Evolutionary conservation across 306 rosid species (phyloP).

Genomic region (Malus sieversii): DNA sequence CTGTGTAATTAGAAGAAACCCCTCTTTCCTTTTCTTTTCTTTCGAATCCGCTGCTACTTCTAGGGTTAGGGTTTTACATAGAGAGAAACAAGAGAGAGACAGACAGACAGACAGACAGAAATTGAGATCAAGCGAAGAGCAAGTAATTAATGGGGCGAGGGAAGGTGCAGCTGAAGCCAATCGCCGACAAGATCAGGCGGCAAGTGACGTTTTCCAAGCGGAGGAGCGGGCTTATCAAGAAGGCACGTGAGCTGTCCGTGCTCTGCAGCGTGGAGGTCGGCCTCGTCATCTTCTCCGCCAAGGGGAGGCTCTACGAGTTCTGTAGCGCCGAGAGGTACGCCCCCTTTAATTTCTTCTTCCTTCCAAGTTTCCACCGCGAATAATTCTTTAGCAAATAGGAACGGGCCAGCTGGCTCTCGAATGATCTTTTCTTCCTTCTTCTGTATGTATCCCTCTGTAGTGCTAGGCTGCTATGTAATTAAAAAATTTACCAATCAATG

Average conservation of each 20-base stretch:
- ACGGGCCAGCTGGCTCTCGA: not conserved
- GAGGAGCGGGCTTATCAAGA: conserved; percentile 21
- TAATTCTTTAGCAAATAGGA: not conserved
- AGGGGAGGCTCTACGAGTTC: conserved; percentile 26
- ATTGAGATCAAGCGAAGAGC: not conserved
- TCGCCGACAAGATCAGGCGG: conserved; percentile 29
- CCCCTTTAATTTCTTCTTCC: not conserved
- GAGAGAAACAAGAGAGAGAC: not conserved
- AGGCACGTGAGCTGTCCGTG: conserved; percentile 23
- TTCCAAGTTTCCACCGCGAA: not conserved
- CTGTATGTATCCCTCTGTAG: not conserved
- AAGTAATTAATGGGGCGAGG: conserved; percentile 15
- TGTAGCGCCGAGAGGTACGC: conserved; percentile 21
- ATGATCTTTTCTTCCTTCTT: not conserved
- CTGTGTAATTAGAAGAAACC: not conserved
- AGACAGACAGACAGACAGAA: not conserved
- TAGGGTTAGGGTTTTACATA: not conserved
- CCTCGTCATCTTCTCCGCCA: conserved; percentile 22
- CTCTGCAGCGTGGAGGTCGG: conserved; percentile 23
- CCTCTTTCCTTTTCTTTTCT: not conserved
- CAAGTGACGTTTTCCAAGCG: conserved; percentile 25
- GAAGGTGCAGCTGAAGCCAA: conserved; percentile 27
- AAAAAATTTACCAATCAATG: not conserved
- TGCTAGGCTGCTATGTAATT: not conserved
- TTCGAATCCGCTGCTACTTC: not conserved